phyloP scores from a whole-genome alignment of 352 stramenopile species.

The Globisporangium polare region DNA sequence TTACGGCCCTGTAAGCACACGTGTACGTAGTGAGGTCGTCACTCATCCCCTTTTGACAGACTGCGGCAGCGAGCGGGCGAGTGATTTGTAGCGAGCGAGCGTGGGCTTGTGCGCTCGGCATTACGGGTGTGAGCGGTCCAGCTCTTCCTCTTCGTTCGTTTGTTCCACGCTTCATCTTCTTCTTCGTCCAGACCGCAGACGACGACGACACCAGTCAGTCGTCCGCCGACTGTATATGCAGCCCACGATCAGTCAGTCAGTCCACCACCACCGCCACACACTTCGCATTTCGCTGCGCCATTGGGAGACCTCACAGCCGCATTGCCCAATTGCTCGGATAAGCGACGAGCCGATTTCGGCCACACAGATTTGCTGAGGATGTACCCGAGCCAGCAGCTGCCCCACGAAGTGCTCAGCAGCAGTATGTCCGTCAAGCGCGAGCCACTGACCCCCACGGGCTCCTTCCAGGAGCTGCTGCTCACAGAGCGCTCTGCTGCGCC shows the following conservation, averaged over 20 bases:
- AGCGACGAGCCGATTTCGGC: no score
- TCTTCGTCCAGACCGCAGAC: background rate
- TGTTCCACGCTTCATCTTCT: background rate
- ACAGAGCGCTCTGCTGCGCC: background rate
- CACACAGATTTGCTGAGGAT: background rate
- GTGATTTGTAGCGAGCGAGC: background rate
- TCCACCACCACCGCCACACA: background rate
- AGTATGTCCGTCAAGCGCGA: conserved; percentile 16
- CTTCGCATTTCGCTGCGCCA: background rate
- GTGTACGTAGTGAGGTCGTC: no score
- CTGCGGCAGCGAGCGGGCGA: background rate
- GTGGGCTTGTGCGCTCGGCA: background rate
- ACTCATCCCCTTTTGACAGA: conserved; percentile 1
- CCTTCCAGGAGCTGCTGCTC: conserved; percentile 12
- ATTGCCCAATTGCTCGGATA: background rate
- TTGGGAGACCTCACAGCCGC: background rate
- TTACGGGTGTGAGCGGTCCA: conserved; percentile 8
- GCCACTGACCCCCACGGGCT: background rate
- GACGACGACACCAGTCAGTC: background rate
- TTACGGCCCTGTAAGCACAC: no score
- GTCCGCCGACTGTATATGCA: background rate
- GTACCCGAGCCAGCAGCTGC: conserved; percentile 3
- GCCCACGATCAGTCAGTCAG: background rate
- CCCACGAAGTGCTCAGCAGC: background rate
- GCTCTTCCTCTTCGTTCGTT: background rate